Evolutionary conservation across 1,284 basidiomycete genomes (phyloP).

Genomic region (Cutaneotrichosporon cavernicola): DNA sequence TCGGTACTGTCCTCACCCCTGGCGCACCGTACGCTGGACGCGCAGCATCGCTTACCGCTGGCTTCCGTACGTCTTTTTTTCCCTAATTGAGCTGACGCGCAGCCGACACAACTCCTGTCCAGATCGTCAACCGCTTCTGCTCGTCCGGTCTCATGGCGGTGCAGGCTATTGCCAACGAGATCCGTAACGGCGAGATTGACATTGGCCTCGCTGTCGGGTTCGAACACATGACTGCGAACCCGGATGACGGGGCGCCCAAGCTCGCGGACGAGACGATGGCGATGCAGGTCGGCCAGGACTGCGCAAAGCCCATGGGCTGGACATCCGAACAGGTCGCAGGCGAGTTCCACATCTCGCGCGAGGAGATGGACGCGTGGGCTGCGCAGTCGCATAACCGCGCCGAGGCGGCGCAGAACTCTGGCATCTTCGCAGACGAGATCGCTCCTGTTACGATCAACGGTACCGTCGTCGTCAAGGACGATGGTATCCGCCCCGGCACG

Average conservation of each 20-base stretch:
- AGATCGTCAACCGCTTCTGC: conserved; percentile 93
- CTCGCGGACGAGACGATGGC: conserved; percentile 73
- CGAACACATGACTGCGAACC: conserved; percentile 88
- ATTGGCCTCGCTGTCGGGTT: conserved; percentile 92
- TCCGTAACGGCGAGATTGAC: conserved; percentile 78
- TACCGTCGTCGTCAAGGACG: conserved; percentile 59
- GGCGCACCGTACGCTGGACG: conserved; percentile 20
- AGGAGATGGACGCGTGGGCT: conserved; percentile 80
- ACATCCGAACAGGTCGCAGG: conserved; percentile 92
- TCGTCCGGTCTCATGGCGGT: conserved; percentile 79
- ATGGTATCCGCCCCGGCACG: conserved; percentile 88
- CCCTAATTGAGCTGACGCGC: not conserved
- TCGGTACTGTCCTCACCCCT: conserved; percentile 22
- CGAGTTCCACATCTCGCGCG: conserved; percentile 76
- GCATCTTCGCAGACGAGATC: conserved; percentile 90
- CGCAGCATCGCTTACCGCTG: conserved; percentile 20
- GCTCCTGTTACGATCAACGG: conserved; percentile 67
- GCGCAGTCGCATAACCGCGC: conserved; percentile 80
- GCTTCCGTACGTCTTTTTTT: conserved; percentile 18
- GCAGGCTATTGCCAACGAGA: conserved; percentile 76
- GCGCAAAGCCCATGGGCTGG: conserved; percentile 92
- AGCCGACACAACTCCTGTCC: conserved; percentile 60
- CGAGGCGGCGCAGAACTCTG: conserved; percentile 76
- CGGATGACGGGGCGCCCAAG: conserved; percentile 70
- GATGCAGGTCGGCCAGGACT: conserved; percentile 77